Percentiles rank a stretch among this genome's conserved stretches.
Evolutionary conservation across 148 eudicot genomes (phyloP).

Genomic region (Vaccinium darrowii): DNA sequence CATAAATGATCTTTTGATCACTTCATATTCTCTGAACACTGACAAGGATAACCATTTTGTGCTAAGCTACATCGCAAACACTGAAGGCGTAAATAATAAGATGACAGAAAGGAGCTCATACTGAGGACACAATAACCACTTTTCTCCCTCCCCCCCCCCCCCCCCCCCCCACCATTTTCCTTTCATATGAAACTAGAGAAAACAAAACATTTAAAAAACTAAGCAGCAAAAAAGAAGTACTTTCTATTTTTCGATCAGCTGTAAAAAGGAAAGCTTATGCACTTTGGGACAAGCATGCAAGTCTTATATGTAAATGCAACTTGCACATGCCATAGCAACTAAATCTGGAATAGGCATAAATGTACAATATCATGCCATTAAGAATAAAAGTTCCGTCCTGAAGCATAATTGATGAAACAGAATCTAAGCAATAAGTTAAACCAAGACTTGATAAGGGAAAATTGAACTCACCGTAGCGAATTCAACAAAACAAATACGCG

Average conservation of each 20-base stretch:
- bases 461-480: conserved; percentile 55
- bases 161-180: too few relatives aligned
- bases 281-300: background rate
- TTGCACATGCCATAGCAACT: background rate
- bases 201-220: background rate
- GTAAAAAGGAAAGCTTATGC: background rate
- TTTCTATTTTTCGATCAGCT: background rate
- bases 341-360: background rate
- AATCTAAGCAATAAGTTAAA: conserved; percentile 6
- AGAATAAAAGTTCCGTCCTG: background rate
- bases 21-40: background rate
- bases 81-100: background rate
- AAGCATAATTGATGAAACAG: conserved; percentile 9
- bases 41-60: too few relatives aligned
- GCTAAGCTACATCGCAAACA: too few relatives aligned
- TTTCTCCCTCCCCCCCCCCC: too few relatives aligned
- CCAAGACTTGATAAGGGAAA: background rate
- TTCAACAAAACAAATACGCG: conserved; percentile 96
- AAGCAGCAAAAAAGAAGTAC: background rate
- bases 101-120: background rate
- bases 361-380: background rate
- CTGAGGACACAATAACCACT: background rate
- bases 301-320: conserved; percentile 3
- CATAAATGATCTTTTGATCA: background rate
- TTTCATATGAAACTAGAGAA: background rate